phyloP scores from a whole-genome alignment of 768 basidiomycete species.

The Trichaptum fuscoviolaceum region DNA sequence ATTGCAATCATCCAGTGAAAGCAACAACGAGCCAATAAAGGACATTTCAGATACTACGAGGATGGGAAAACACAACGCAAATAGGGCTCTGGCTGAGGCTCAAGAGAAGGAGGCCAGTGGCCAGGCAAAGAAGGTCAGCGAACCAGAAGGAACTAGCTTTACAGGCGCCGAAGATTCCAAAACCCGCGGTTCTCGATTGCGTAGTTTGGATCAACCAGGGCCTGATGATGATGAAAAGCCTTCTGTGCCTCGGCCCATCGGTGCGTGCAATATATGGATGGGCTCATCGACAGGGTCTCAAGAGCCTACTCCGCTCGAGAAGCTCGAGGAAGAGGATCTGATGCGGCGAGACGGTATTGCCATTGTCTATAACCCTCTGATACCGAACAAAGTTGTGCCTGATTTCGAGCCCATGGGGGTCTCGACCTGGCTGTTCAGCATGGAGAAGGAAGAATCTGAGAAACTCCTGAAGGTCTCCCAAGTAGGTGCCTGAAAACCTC shows the following conservation, averaged over 20 bases:
- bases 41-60: not conserved
- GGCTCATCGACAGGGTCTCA: constrained; percentile 16
- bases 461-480: constrained; percentile 18
- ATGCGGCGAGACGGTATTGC: constrained; percentile 19
- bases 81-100: constrained; percentile 12
- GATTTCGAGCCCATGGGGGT: constrained; percentile 17
- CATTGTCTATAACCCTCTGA: constrained; percentile 21
- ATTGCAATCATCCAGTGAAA: constrained; percentile 3
- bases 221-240: not conserved
- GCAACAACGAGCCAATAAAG: too few species aligned
- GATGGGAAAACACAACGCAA: constrained; percentile 12
- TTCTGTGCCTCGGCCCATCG: constrained; percentile 5
- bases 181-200: not conserved
- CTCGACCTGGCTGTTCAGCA: constrained; percentile 18
- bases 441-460: constrained; percentile 15
- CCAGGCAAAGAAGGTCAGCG: constrained; percentile 13
- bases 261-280: constrained; percentile 19
- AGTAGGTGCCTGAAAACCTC: constrained; percentile 10
- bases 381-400: constrained; percentile 17
- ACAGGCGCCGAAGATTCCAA: not conserved
- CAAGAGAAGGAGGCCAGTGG: constrained; percentile 14
- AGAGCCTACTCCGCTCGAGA: constrained; percentile 13
- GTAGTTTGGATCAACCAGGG: not conserved
- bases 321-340: constrained; percentile 17
- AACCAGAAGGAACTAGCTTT: not conserved